Percentiles rank a stretch among this genome's conserved stretches.
Conservation (phyloP, 2,329 filamentous ascomycete species). For the Seiridium cupressi region DNA sequence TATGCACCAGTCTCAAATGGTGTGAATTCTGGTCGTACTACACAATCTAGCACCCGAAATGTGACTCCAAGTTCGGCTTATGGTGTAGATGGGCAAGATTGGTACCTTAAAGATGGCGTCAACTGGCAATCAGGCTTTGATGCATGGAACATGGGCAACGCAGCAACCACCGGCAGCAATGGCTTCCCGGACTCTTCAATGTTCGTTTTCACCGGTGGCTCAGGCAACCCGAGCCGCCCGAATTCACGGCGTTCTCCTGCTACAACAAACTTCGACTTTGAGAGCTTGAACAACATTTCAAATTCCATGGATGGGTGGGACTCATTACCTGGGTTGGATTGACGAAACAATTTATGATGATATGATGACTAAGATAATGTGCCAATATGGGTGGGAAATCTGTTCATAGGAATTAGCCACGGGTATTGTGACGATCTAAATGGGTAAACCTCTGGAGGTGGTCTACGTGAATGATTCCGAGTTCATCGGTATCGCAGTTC, state of each 20-base stretch:
- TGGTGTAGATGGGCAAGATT: constrained; percentile 51
- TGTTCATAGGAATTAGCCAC: not conserved
- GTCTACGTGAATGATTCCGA: not conserved
- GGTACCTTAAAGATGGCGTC: constrained; percentile 56
- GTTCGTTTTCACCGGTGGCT: constrained; percentile 26
- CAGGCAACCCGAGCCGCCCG: constrained; percentile 6
- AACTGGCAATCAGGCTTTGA: constrained; percentile 59
- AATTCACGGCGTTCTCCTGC: constrained; percentile 16
- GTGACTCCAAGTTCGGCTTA: constrained; percentile 30
- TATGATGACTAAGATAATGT: not conserved
- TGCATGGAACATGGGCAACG: constrained; percentile 40
- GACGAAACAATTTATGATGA: constrained; percentile 1
- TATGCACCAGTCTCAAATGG: constrained; percentile 20
- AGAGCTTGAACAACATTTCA: constrained; percentile 22
- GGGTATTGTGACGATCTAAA: not conserved
- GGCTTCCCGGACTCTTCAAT: constrained; percentile 29
- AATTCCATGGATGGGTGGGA: constrained; percentile 17
- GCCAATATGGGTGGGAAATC: not conserved
- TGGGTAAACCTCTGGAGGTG: not conserved
- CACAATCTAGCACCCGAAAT: constrained; percentile 21
- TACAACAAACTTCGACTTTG: constrained; percentile 22
- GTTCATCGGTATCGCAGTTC: too few species aligned
- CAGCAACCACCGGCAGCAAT: constrained; percentile 9
- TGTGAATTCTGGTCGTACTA: constrained; percentile 15
- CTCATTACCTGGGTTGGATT: constrained; percentile 9